These are phyloP conservation scores for Colletotrichum cordylinicola DNA, from an alignment of 2,329 filamentous ascomycete genomes.

Conservation along the genomic window DNA sequence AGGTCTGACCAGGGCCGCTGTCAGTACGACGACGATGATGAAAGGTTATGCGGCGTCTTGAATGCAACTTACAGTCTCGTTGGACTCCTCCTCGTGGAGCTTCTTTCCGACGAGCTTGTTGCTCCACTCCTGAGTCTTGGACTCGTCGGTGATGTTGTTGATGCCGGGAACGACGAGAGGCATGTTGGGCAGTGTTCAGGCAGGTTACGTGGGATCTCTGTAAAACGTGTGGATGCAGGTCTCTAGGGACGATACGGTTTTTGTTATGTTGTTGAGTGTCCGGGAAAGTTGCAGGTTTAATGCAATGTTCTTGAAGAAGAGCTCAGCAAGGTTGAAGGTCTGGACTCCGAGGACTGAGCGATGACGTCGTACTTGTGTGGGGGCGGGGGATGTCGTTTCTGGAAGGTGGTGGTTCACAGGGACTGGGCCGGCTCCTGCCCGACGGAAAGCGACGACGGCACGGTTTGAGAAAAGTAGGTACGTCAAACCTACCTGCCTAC, in stretches of 20 bases:
- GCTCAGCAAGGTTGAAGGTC: background rate
- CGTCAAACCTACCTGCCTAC: background rate
- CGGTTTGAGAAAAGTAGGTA: background rate
- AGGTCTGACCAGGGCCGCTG: constrained; percentile 48
- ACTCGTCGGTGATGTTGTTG: constrained; percentile 48
- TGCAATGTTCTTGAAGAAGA: background rate
- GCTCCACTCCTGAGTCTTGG: constrained; percentile 62
- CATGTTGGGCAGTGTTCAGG: constrained; percentile 46
- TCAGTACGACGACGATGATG: background rate
- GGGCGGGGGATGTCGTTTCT: constrained; percentile 8
- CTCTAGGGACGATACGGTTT: background rate
- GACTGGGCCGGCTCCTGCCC: background rate
- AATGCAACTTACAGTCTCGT: constrained; percentile 56
- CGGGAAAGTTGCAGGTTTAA: background rate
- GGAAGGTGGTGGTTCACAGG: background rate
- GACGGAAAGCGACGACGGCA: background rate
- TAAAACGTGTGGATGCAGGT: background rate
- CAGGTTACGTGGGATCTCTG: background rate
- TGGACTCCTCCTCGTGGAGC: constrained; percentile 54
- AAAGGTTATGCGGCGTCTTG: background rate
- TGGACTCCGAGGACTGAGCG: background rate
- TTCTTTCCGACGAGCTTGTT: constrained; percentile 71
- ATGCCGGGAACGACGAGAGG: constrained; percentile 69
- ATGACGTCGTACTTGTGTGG: constrained; percentile 19
- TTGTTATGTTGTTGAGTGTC: no score